A percentile compares a stretch with the other conserved stretches of the same genome.
phyloP scores from a whole-genome alignment of 2,329 filamentous ascomycete species.

The Capronia epimyces region DNA sequence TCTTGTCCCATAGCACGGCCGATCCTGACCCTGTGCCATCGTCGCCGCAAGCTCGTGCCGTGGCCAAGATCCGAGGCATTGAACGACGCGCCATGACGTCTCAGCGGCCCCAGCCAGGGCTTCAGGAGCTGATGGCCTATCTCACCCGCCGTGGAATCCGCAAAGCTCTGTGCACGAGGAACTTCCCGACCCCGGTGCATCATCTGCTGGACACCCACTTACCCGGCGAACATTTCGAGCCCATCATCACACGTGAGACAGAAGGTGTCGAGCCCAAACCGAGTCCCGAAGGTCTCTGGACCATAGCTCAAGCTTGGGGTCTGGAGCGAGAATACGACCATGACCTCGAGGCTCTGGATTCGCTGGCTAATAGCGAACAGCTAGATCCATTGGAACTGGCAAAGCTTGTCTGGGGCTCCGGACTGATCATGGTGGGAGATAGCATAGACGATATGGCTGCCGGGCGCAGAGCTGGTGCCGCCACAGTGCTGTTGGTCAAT shows the following conservation, averaged over 20 bases:
- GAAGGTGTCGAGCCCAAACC: constrained; percentile 27
- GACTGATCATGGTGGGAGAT: constrained; percentile 52
- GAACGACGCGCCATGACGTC: constrained; percentile 73
- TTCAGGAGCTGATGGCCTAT: constrained; percentile 73
- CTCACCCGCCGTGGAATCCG: constrained; percentile 57
- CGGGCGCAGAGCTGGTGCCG: constrained; percentile 73
- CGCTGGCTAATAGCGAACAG: neutral
- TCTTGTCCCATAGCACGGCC: constrained; percentile 9
- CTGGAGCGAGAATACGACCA: constrained; percentile 10
- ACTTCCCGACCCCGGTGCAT: constrained; percentile 63
- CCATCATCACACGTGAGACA: constrained; percentile 28
- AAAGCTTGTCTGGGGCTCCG: constrained; percentile 35
- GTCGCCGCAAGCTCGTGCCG: constrained; percentile 46
- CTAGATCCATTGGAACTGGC: constrained; percentile 41
- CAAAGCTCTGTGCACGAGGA: constrained; percentile 88
- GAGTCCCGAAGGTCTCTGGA: constrained; percentile 28
- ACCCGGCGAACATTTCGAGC: constrained; percentile 22
- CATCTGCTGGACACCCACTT: constrained; percentile 33
- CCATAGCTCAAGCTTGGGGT: constrained; percentile 25
- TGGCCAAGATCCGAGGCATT: constrained; percentile 68
- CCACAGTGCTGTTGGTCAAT: constrained; percentile 83
- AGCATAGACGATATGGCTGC: constrained; percentile 91
- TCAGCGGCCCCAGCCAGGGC: constrained; percentile 76
- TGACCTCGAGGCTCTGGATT: neutral
- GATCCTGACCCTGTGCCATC: constrained; percentile 24